Evolutionary conservation across 352 stramenopile genomes (phyloP).

Genomic region (Phytophthora syringae): DNA sequence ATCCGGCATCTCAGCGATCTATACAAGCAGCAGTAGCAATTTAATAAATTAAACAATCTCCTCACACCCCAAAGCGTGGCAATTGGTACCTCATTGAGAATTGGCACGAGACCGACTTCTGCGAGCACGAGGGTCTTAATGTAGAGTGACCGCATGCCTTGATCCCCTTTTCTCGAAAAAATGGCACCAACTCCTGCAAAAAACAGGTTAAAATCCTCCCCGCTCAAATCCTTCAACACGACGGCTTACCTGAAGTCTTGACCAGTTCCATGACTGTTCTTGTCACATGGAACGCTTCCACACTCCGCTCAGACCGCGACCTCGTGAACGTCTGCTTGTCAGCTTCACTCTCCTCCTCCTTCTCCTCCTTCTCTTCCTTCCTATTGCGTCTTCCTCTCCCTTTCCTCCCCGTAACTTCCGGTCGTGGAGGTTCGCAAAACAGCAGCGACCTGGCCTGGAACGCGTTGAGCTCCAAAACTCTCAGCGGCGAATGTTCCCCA

Average conservation of each 20-base stretch:
- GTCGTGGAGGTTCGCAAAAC: conserved; percentile 42
- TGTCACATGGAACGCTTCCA: conserved; percentile 41
- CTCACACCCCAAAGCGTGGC: background rate
- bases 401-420: too few relatives aligned
- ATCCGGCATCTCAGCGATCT: too few relatives aligned
- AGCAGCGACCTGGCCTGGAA: conserved; percentile 58
- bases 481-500: conserved; percentile 42
- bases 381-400: background rate
- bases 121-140: conserved; percentile 60
- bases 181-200: conserved; percentile 46
- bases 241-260: conserved; percentile 33
- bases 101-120: too few relatives aligned
- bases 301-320: conserved; percentile 34
- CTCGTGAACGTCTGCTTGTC: conserved; percentile 49
- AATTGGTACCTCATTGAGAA: conserved; percentile 56
- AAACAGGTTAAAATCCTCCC: background rate
- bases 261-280: conserved; percentile 46
- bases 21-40: background rate
- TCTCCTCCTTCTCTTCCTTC: conserved; percentile 9
- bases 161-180: conserved; percentile 62
- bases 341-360: conserved; percentile 45
- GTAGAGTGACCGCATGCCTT: conserved; percentile 46
- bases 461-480: conserved; percentile 61
- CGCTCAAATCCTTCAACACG: background rate
- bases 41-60: background rate